phyloP scores from a whole-genome alignment of 2,329 filamentous ascomycete species.

The Fusarium tricinctum region DNA sequence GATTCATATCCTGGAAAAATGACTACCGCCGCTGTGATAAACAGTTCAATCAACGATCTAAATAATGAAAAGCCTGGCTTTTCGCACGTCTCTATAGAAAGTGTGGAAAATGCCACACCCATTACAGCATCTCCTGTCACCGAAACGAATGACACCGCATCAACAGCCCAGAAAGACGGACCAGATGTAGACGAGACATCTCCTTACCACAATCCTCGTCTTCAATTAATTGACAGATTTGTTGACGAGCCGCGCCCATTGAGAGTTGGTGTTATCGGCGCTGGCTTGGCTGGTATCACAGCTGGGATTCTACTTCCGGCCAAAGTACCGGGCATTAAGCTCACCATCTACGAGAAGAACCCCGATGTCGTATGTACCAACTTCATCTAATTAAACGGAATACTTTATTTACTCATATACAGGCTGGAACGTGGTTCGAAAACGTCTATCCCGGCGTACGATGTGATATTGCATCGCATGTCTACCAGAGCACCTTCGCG shows the following conservation, averaged over 20 bases:
- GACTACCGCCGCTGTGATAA: constrained; percentile 23
- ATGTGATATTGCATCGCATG: constrained; percentile 78
- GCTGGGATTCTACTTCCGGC: constrained; percentile 75
- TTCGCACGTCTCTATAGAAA: constrained; percentile 11
- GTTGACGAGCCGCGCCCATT: constrained; percentile 55
- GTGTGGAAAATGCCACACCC: neutral
- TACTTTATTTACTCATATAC: neutral
- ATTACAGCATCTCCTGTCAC: constrained; percentile 14
- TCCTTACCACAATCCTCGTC: constrained; percentile 41
- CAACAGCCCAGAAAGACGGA: constrained; percentile 18
- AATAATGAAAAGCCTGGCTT: constrained; percentile 13
- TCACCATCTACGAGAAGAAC: constrained; percentile 79
- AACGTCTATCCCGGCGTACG: constrained; percentile 74
- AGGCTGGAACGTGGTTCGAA: constrained; percentile 69
- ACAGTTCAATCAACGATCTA: constrained; percentile 15
- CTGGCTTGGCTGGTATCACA: constrained; percentile 57
- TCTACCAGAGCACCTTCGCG: constrained; percentile 77
- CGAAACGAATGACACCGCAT: constrained; percentile 5
- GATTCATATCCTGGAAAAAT: constrained; percentile 6
- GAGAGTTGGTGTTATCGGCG: constrained; percentile 56
- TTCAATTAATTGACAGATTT: constrained; percentile 51
- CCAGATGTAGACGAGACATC: constrained; percentile 36
- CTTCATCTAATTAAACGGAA: fast-evolving
- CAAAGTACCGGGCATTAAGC: constrained; percentile 76
- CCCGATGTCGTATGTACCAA: constrained; percentile 70